Evolutionary conservation across 2,329 filamentous ascomycete genomes (phyloP).

Genomic region (Pezicula neosporulosa): DNA sequence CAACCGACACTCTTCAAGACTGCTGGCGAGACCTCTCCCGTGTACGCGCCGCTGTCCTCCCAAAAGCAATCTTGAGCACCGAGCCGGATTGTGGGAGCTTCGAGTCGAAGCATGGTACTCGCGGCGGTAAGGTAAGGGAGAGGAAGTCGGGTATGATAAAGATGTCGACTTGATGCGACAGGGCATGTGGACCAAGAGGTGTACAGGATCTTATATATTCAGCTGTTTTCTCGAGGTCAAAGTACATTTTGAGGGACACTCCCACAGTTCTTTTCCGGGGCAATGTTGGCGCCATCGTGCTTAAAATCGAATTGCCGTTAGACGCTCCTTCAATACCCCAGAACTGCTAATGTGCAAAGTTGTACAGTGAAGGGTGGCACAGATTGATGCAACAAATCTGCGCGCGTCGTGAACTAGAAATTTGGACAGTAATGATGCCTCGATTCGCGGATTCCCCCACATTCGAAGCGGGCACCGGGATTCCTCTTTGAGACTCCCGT

Average conservation of each 20-base stretch:
- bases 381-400: too few relatives aligned
- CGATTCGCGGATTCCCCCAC: neutral
- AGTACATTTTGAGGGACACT: constrained; percentile 79
- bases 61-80: constrained; percentile 76
- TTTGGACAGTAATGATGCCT: neutral
- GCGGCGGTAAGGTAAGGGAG: constrained; percentile 58
- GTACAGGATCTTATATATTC: constrained; percentile 51
- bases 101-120: constrained; percentile 42
- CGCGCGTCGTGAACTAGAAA: too few relatives aligned
- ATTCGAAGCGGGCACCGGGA: neutral
- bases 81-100: constrained; percentile 48
- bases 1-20: constrained; percentile 66
- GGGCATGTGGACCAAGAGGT: constrained; percentile 35
- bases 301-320: too few relatives aligned
- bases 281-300: constrained; percentile 20
- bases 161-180: constrained; percentile 56
- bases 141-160: constrained; percentile 79
- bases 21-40: constrained; percentile 71
- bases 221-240: constrained; percentile 61
- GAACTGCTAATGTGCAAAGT: too few relatives aligned
- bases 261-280: constrained; percentile 62
- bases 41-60: constrained; percentile 70
- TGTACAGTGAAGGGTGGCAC: too few relatives aligned
- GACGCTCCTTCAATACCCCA: too few relatives aligned
- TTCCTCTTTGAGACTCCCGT: neutral